Conservation (phyloP, 495 filamentous ascomycete genomes). For the Hypomontagnella submonticulosa region DNA sequence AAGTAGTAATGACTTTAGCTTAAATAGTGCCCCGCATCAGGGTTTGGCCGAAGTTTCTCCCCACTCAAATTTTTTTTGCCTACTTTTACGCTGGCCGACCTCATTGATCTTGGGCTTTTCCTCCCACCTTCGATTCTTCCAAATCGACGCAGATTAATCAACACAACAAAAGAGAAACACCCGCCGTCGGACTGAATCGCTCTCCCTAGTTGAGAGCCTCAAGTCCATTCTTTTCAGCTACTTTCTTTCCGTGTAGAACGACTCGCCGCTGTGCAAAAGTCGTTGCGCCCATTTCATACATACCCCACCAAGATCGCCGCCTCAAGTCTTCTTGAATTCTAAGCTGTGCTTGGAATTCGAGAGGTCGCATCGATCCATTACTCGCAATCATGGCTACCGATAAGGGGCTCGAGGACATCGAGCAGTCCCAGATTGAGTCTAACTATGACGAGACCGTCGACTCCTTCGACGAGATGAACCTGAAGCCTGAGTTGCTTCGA, state of each 20-base stretch:
- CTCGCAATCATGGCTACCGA: slow-evolving; percentile 95
- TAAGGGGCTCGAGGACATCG: slow-evolving; percentile 95
- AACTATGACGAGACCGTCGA: slow-evolving; percentile 99
- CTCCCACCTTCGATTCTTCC: slow-evolving; percentile 47
- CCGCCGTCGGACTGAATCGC: slow-evolving; percentile 53
- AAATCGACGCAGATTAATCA: slow-evolving; percentile 48
- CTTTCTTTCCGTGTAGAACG: slow-evolving; percentile 54
- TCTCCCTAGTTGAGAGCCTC: slow-evolving; percentile 56
- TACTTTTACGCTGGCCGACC: slow-evolving; percentile 3
- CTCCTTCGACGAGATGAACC: slow-evolving; percentile 97
- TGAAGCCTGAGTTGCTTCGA: slow-evolving; percentile 96
- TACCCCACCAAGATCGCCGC: slow-evolving; percentile 56
- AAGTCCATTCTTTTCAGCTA: slow-evolving; percentile 55
- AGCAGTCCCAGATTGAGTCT: slow-evolving; percentile 94
- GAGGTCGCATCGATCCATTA: slow-evolving; percentile 57
- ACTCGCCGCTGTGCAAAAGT: slow-evolving; percentile 51
- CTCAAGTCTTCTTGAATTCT: slow-evolving; percentile 63
- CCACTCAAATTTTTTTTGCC: slow-evolving; percentile 51
- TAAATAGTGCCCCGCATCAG: slow-evolving; percentile 36
- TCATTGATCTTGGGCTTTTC: slow-evolving; percentile 41
- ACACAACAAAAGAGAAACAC: slow-evolving; percentile 40
- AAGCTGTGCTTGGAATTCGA: slow-evolving; percentile 79
- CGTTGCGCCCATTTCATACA: slow-evolving; percentile 53
- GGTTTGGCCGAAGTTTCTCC: slow-evolving; percentile 48
- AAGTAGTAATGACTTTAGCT: slow-evolving; percentile 1